Conservation (phyloP, 208 protist genomes). For the Acanthamoeba royreba region DNA sequence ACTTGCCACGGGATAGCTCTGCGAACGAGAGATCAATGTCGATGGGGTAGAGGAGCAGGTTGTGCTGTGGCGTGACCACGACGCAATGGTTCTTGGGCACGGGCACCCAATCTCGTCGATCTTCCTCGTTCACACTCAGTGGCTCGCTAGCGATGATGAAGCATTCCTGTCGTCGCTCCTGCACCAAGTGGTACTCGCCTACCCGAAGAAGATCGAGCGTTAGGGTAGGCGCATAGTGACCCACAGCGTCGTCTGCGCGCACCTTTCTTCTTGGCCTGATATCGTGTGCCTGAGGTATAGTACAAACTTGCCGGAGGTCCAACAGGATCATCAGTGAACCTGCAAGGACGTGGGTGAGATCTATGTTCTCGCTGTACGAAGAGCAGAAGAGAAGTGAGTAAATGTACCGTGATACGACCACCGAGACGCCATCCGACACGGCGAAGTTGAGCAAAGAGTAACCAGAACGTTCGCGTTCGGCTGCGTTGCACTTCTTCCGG, state of each 20-base stretch:
- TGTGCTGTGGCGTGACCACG: not conserved
- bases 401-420: not conserved
- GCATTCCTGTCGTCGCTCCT: not conserved
- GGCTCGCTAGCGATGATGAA: constrained; percentile 47
- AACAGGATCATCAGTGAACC: not conserved
- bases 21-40: too few relatives aligned
- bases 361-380: too few relatives aligned
- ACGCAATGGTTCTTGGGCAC: constrained; percentile 50
- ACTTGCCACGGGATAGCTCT: too few relatives aligned
- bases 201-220: too few relatives aligned
- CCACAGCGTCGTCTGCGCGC: too few relatives aligned
- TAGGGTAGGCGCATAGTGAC: too few relatives aligned
- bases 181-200: constrained; percentile 48
- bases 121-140: constrained; percentile 8
- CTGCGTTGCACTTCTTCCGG: not conserved
- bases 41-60: constrained; percentile 50
- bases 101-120: constrained; percentile 33
- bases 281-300: constrained; percentile 41
- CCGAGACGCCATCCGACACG: constrained; percentile 4
- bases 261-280: constrained; percentile 38
- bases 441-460: constrained; percentile 45
- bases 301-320: not conserved
- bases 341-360: not conserved
- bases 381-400: too few relatives aligned
- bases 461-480: not conserved